Percentiles rank a stretch among this genome's conserved stretches.
These are phyloP conservation scores for Favolaschia claudopus DNA, from an alignment of 768 basidiomycete genomes.

Conservation along the genomic window DNA sequence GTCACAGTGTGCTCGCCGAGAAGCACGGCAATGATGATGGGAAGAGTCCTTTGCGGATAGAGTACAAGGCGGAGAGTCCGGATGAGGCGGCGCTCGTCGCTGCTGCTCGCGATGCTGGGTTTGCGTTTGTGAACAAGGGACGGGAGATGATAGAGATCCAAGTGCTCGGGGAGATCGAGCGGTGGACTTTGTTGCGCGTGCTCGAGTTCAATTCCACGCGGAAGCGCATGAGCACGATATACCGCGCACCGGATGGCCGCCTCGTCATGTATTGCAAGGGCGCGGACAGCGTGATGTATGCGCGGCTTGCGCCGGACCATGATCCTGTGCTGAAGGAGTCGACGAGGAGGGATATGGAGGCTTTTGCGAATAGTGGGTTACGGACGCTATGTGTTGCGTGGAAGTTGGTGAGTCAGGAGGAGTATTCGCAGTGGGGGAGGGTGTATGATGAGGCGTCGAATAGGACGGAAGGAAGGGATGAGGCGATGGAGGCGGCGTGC, in stretches of 20 bases:
- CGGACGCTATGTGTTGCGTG: slow-evolving; percentile 92
- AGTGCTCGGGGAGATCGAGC: slow-evolving; percentile 88
- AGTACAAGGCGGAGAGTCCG: slow-evolving; percentile 96
- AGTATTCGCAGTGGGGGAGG: slow-evolving; percentile 83
- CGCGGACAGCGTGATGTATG: slow-evolving; percentile 96
- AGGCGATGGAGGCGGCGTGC: slow-evolving; percentile 89
- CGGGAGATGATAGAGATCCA: slow-evolving; percentile 86
- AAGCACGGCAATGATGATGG: slow-evolving; percentile 33
- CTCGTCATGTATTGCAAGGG: slow-evolving; percentile 93
- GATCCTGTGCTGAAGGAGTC: slow-evolving; percentile 76
- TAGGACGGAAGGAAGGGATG: slow-evolving; percentile 82
- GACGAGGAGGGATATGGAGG: slow-evolving; percentile 89
- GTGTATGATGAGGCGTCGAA: slow-evolving; percentile 85
- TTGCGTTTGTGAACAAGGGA: slow-evolving; percentile 82
- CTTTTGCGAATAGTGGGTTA: slow-evolving; percentile 91
- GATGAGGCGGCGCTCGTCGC: slow-evolving; percentile 95
- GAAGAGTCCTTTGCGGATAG: slow-evolving; percentile 63
- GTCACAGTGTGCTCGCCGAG: slow-evolving; percentile 91
- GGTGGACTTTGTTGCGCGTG: slow-evolving; percentile 78
- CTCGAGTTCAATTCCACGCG: slow-evolving; percentile 95
- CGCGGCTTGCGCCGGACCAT: slow-evolving; percentile 79
- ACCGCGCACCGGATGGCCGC: slow-evolving; percentile 83
- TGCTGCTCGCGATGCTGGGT: slow-evolving; percentile 92
- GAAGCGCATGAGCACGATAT: slow-evolving; percentile 95
- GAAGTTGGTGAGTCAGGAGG: slow-evolving; percentile 78